These are phyloP conservation scores for Cladosporium sp. DNA, from an alignment of 2,329 filamentous ascomycete species.

Conservation along the genomic window DNA sequence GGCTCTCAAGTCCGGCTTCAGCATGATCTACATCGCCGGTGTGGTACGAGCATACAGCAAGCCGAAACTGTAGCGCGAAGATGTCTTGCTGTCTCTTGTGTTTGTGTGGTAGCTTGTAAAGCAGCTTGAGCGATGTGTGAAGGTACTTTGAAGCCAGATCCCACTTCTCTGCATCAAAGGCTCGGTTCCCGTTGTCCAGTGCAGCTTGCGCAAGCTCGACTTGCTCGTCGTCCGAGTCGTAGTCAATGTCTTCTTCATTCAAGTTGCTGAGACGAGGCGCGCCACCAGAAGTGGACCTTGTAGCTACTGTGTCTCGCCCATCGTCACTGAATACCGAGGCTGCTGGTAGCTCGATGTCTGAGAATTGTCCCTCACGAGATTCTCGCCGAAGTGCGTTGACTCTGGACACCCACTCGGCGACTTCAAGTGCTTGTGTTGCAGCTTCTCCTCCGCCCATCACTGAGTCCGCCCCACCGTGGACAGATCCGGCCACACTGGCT, in stretches of 20 bases:
- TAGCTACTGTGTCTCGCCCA: background rate
- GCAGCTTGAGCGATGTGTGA: constrained; percentile 24
- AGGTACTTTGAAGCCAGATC: constrained; percentile 25
- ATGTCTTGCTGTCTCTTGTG: constrained; percentile 23
- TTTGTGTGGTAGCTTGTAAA: constrained; percentile 21
- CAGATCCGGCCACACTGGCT: background rate
- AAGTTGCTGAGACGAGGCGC: background rate
- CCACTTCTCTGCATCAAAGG: constrained; percentile 25
- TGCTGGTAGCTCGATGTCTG: background rate
- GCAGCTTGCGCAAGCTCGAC: constrained; percentile 27
- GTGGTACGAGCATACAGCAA: constrained; percentile 27
- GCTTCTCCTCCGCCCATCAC: background rate
- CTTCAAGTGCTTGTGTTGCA: background rate
- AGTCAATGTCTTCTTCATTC: constrained; percentile 5
- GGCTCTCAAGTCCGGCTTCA: constrained; percentile 23
- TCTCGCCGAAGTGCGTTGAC: background rate
- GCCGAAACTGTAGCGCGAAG: constrained; percentile 25
- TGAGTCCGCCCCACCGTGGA: background rate
- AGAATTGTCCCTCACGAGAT: background rate
- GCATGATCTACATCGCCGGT: constrained; percentile 20
- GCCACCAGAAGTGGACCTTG: background rate
- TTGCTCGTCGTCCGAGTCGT: constrained; percentile 25
- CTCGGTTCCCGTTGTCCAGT: constrained; percentile 23
- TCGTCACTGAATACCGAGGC: background rate
- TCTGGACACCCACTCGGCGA: background rate